phyloP scores from a whole-genome alignment of 73 alveolate genomes.

The Blepharisma stoltei region DNA sequence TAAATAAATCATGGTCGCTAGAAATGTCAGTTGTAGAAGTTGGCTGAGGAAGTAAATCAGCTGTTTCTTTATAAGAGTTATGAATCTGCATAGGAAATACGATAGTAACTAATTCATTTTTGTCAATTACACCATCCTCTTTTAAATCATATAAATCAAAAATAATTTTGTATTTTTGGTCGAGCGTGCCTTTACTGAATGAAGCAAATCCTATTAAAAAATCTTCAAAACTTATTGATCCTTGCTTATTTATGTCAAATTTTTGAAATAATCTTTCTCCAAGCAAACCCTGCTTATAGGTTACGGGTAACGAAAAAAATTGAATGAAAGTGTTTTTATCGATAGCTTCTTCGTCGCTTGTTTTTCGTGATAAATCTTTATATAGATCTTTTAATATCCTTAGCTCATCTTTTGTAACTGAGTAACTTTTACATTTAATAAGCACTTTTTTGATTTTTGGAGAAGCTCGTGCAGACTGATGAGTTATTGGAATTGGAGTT shows the following conservation, averaged over 20 bases:
- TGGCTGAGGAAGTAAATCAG: too few relatives aligned
- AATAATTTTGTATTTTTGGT: neutral
- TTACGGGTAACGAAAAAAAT: conserved; percentile 1
- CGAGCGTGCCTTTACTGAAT: conserved; percentile 1
- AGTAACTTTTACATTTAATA: neutral
- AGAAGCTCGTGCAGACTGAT: too few relatives aligned
- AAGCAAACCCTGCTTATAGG: conserved; percentile 12
- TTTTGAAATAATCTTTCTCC: conserved; percentile 15
- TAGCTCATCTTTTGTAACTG: neutral
- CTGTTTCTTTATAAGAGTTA: too few relatives aligned
- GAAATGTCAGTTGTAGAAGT: too few relatives aligned
- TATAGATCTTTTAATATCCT: neutral
- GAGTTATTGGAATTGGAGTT: too few relatives aligned
- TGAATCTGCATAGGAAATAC: neutral
- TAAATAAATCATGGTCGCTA: too few relatives aligned
- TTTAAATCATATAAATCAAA: conserved; percentile 14
- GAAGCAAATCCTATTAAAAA: neutral
- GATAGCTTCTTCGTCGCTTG: neutral
- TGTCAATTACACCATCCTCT: conserved; percentile 20
- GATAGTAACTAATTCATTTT: neutral
- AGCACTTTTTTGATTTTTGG: too few relatives aligned
- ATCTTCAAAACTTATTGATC: neutral
- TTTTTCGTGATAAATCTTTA: neutral
- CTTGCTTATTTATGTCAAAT: conserved; percentile 3
- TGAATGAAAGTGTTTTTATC: neutral